phyloP scores from a whole-genome alignment of 768 basidiomycete species.

The Kwoniella bestiolae region DNA sequence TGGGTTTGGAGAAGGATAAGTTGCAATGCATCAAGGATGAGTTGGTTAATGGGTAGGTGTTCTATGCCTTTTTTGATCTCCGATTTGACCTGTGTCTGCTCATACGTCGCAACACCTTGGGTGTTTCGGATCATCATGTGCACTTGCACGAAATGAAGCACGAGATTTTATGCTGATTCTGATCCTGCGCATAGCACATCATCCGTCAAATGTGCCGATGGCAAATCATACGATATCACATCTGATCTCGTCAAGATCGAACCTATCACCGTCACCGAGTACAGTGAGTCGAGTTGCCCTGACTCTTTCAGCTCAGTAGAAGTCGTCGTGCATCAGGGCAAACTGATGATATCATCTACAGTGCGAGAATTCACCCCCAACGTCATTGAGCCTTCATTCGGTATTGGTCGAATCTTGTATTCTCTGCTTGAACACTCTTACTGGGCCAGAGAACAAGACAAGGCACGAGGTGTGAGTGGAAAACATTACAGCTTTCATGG shows the following conservation, averaged over 20 bases:
- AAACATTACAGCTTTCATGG: no score
- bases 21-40: slow-evolving; percentile 71
- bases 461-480: slow-evolving; percentile 79
- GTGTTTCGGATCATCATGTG: no score
- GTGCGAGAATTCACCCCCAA: slow-evolving; percentile 96
- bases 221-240: slow-evolving; percentile 71
- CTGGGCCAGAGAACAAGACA: slow-evolving; percentile 91
- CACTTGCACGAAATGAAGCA: no score
- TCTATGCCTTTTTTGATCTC: background rate
- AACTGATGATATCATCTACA: slow-evolving; percentile 55
- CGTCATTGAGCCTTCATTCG: slow-evolving; percentile 98
- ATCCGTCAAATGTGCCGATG: slow-evolving; percentile 66
- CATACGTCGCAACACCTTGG: no score
- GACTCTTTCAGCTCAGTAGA: no score
- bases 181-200: slow-evolving; percentile 61
- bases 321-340: no score
- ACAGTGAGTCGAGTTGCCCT: slow-evolving; percentile 64
- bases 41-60: slow-evolving; percentile 67
- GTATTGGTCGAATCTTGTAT: slow-evolving; percentile 93
- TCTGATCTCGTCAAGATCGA: slow-evolving; percentile 76
- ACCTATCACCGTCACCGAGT: slow-evolving; percentile 83
- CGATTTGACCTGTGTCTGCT: background rate
- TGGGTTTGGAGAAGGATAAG: slow-evolving; percentile 69
- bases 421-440: slow-evolving; percentile 91
- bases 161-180: no score